Evolutionary conservation across 2,329 filamentous ascomycete genomes (phyloP).

Genomic region (Achaetomium macrosporum): DNA sequence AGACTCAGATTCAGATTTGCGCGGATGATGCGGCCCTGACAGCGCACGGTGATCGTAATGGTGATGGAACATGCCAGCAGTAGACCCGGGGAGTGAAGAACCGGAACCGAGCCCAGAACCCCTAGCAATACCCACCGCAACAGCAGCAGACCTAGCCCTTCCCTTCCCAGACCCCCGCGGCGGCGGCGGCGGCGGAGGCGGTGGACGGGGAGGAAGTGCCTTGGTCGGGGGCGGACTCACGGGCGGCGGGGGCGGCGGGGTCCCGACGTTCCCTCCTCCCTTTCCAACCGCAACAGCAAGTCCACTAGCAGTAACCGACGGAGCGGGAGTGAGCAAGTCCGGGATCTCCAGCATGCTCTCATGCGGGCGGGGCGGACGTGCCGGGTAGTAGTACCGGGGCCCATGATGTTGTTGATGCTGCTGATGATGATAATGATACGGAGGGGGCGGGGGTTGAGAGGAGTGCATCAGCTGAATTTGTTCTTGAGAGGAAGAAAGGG

Average conservation of each 20-base stretch:
- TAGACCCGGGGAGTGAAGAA: too few species aligned
- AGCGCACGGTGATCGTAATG: too few species aligned
- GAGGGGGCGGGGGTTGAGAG: neutral
- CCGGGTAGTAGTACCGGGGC: neutral
- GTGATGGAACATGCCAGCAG: too few species aligned
- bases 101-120: neutral
- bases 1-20: neutral
- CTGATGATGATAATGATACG: neutral
- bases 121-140: neutral
- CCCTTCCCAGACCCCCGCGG: neutral
- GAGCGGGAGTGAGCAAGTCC: slow-evolving; percentile 28
- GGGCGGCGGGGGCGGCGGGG: slow-evolving; percentile 25
- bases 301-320: neutral
- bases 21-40: too few species aligned
- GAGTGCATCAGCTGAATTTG: neutral
- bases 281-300: neutral
- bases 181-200: slow-evolving; percentile 25
- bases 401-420: neutral
- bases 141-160: neutral
- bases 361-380: slow-evolving; percentile 30
- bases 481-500: too few species aligned
- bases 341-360: slow-evolving; percentile 34
- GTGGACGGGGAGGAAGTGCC: slow-evolving; percentile 36
- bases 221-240: slow-evolving; percentile 40
- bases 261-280: neutral